Evolutionary conservation across 129 eudicot genomes (phyloP).

Genomic region (Pulicaria dysenterica): DNA sequence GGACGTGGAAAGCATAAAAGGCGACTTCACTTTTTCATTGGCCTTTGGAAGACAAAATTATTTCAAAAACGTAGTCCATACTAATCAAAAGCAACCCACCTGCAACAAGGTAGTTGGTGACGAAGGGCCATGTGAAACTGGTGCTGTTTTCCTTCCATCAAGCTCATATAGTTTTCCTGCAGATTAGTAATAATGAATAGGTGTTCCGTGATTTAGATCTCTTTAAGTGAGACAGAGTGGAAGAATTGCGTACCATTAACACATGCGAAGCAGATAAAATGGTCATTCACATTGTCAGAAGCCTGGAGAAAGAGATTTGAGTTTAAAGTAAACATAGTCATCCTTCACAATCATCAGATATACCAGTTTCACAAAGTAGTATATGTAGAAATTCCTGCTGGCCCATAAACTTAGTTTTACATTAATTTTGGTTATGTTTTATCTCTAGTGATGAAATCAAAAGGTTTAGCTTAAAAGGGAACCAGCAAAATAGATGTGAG

Average conservation of each 20-base stretch:
- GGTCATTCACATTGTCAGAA: slow-evolving; percentile 70
- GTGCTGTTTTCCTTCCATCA: slow-evolving; percentile 84
- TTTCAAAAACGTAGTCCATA: neutral
- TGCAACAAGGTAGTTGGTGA: slow-evolving; percentile 61
- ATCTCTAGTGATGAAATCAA: neutral
- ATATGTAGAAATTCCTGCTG: neutral
- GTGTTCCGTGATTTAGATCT: too few species aligned
- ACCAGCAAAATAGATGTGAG: too few species aligned
- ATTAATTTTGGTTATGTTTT: neutral
- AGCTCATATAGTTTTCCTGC: slow-evolving; percentile 87
- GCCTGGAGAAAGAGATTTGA: slow-evolving; percentile 56
- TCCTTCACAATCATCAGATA: neutral
- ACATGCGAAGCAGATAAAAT: slow-evolving; percentile 86
- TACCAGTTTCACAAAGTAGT: neutral
- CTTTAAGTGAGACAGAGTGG: slow-evolving; percentile 20
- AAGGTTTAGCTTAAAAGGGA: too few species aligned
- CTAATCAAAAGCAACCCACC: slow-evolving; percentile 59
- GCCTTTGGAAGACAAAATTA: neutral
- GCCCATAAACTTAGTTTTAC: neutral
- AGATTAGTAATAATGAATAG: neutral
- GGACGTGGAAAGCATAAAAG: too few species aligned
- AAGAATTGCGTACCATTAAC: slow-evolving; percentile 56
- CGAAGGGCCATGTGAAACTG: slow-evolving; percentile 80
- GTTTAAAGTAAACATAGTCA: neutral
- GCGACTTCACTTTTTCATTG: neutral